Evolutionary conservation across 257 asterid species (phyloP), one percentile per base, ranked within the genome.

Genomic region (Catharanthus roseus): DNA sequence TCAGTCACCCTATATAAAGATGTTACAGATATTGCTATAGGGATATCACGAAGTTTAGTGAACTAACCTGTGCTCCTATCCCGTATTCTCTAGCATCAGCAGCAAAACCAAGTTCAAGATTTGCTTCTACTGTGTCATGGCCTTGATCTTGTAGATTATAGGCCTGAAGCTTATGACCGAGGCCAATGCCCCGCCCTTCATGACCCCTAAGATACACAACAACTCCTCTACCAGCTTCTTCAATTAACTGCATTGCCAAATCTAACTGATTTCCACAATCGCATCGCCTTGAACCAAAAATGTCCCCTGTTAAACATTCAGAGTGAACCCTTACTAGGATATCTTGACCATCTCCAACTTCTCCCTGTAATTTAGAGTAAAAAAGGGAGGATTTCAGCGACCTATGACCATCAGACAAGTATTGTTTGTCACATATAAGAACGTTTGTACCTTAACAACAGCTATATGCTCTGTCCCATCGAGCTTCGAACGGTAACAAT

Each of bases 191-290:
- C 38, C 97, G 83, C 13, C 97, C 96, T 76, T 91, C 97, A 28
- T 91, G 96, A 47, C 96, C 96, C 6, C 91, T 72, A 28, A 91
- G 95, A 70, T 91, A 89, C 62, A 91, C 88, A 8, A 91, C 77
- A 1, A 87, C 89, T 11, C 97, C 97, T 62, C 90, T 74, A 1
- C 95, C 90, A 3, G 91, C 89, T 73, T 85, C 70, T 77, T 87
- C 95, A 26, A 91, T 87, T 62, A 87, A 62, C 79, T 87, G 88
- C 93, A 91, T 88, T 45, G 97, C 92, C 68, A 89, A 72, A 55
- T 91, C 96, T 56, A 91, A 77, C 76, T 91, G 97, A 74, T 82
- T 85, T 0, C 97, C 95, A 77, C 96, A 91, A 70, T 89, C 97
- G 26, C 96, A 91, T 47, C 95, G 71, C 76, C 82, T 84, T 21